Evolutionary conservation across 768 basidiomycete species (phyloP).

Genomic region (Russula sp.): DNA sequence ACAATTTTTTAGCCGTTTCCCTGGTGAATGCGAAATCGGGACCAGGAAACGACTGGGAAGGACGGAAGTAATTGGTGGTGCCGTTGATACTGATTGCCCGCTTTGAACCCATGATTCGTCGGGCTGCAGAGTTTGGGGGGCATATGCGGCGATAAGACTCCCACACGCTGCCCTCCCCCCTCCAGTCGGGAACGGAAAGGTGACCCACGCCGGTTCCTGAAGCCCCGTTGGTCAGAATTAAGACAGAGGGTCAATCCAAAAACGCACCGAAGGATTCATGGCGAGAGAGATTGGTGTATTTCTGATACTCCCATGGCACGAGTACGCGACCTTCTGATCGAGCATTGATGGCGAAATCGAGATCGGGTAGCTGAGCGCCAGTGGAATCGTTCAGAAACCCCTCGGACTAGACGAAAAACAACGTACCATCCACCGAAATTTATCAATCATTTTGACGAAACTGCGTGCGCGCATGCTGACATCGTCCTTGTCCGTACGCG

Average conservation of each 20-base stretch:
- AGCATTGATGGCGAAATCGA: conserved; percentile 92
- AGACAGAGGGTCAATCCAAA: conserved; percentile 14
- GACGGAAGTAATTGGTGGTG: conserved; percentile 26
- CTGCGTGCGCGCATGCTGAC: conserved; percentile 72
- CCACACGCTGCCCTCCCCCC: conserved; percentile 79
- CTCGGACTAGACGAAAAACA: conserved; percentile 2
- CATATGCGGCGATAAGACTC: conserved; percentile 93
- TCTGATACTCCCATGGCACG: conserved; percentile 84
- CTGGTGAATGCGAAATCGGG: conserved; percentile 59
- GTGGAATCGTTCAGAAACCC: background rate
- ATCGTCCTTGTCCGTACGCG: conserved; percentile 54
- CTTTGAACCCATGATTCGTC: conserved; percentile 74
- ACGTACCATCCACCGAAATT: conserved; percentile 56
- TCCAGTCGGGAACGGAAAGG: conserved; percentile 78
- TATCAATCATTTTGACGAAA: conserved; percentile 66
- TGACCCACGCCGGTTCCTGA: conserved; percentile 40
- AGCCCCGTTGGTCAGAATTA: background rate
- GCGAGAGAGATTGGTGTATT: conserved; percentile 60
- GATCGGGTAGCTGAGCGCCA: conserved; percentile 66
- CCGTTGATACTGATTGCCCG: conserved; percentile 40
- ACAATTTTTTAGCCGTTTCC: conserved; percentile 53
- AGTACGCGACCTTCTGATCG: conserved; percentile 91
- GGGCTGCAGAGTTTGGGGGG: conserved; percentile 65
- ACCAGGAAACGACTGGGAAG: conserved; percentile 30
- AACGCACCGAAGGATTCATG: conserved; percentile 31